A percentile compares a stretch with the other conserved stretches of the same genome.
Conservation (phyloP, 2,329 filamentous ascomycete genomes). For the Plenodomus biglobosus region DNA sequence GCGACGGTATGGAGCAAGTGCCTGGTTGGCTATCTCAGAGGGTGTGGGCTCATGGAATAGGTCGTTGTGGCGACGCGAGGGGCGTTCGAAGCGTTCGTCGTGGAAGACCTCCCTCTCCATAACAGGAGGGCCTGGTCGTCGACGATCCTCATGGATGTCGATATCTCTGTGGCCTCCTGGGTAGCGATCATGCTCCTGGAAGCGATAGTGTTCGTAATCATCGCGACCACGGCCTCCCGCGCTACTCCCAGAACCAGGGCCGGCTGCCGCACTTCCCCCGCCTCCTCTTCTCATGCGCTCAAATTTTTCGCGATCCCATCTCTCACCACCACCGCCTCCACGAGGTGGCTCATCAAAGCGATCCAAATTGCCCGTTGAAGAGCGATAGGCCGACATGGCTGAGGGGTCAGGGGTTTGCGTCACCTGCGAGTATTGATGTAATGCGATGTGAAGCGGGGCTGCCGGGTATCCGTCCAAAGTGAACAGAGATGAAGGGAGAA, state of each 20-base stretch:
- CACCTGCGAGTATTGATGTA: constrained; percentile 12
- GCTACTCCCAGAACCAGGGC: constrained; percentile 47
- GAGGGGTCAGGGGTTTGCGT: constrained; percentile 4
- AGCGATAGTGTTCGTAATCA: constrained; percentile 44
- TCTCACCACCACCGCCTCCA: constrained; percentile 32
- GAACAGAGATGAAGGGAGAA: constrained; percentile 1
- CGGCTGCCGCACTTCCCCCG: constrained; percentile 50
- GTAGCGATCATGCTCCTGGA: constrained; percentile 50
- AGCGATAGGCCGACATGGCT: constrained; percentile 38
- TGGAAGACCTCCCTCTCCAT: constrained; percentile 56
- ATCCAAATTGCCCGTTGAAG: constrained; percentile 49
- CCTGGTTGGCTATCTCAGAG: constrained; percentile 52
- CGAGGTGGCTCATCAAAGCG: constrained; percentile 44
- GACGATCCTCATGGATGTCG: constrained; percentile 47
- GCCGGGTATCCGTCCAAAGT: constrained; percentile 9
- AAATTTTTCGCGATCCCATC: constrained; percentile 56
- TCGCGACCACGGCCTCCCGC: constrained; percentile 28
- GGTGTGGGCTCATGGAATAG: constrained; percentile 52
- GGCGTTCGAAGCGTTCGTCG: constrained; percentile 52
- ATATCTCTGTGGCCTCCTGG: constrained; percentile 47
- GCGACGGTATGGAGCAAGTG: constrained; percentile 61
- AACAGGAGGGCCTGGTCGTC: constrained; percentile 44
- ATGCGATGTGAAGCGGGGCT: constrained; percentile 22
- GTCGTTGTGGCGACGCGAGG: constrained; percentile 45
- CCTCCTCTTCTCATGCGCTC: constrained; percentile 46